Percentiles rank a stretch among this genome's conserved stretches.
phyloP scores from a whole-genome alignment of 2,329 filamentous ascomycete genomes.

The Diplodia intermedia region DNA sequence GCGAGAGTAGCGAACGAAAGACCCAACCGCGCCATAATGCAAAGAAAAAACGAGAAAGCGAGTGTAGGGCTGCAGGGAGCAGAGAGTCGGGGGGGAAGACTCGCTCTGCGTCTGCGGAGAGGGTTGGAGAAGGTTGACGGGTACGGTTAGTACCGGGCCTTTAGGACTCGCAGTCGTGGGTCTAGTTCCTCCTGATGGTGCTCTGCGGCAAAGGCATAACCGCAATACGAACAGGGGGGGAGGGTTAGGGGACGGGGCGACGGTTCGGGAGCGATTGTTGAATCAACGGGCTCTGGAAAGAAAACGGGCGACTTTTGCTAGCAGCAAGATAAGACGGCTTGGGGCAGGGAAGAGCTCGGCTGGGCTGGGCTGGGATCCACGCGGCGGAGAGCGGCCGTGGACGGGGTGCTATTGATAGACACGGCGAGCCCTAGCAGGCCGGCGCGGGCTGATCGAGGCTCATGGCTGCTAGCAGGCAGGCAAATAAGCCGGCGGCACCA shows the following conservation, averaged over 20 bases:
- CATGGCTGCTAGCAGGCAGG: background rate
- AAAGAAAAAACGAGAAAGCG: slow-evolving; percentile 25
- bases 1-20: slow-evolving; percentile 30
- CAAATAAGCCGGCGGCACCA: slow-evolving; percentile 22
- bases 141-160: slow-evolving; percentile 28
- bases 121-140: background rate
- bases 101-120: slow-evolving; percentile 8
- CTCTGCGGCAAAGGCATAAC: slow-evolving; percentile 16
- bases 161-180: slow-evolving; percentile 5
- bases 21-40: slow-evolving; percentile 29
- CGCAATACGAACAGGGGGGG: slow-evolving; percentile 28
- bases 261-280: slow-evolving; percentile 3
- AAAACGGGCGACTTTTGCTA: slow-evolving; percentile 15
- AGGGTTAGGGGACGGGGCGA: background rate
- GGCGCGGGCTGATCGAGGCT: slow-evolving; percentile 28
- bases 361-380: slow-evolving; percentile 19
- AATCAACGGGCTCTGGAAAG: slow-evolving; percentile 2
- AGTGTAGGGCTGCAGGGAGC: slow-evolving; percentile 30
- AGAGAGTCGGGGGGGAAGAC: slow-evolving; percentile 13
- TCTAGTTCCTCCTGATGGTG: slow-evolving; percentile 21
- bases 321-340: slow-evolving; percentile 15
- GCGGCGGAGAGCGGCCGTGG: slow-evolving; percentile 6
- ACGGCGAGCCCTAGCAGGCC: slow-evolving; percentile 21
- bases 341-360: slow-evolving; percentile 25
- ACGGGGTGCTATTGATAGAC: slow-evolving; percentile 21